Evolutionary conservation across 345 rosid species (phyloP).

Genomic region (Linum lewisii): DNA sequence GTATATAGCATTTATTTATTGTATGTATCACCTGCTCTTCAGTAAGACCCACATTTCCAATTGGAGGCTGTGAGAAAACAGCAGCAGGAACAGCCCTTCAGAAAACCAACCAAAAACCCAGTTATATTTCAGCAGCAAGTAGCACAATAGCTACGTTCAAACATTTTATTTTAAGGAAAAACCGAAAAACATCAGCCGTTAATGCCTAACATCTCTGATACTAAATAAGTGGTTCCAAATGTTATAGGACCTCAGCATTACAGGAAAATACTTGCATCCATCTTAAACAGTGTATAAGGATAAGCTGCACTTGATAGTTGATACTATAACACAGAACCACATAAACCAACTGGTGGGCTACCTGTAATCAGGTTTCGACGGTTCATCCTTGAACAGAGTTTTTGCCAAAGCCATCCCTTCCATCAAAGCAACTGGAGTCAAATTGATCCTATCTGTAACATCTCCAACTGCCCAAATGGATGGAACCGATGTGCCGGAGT

Average conservation of each 20-base stretch:
- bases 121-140: background rate
- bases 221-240: too few relatives aligned
- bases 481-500: slow-evolving; percentile 67
- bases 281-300: too few relatives aligned
- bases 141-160: background rate
- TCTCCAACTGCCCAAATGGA: slow-evolving; percentile 99
- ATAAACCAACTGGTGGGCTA: slow-evolving; percentile 14
- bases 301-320: background rate
- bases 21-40: slow-evolving; percentile 69
- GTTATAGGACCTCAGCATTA: too few relatives aligned
- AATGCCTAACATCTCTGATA: too few relatives aligned
- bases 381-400: slow-evolving; percentile 63
- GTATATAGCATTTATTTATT: background rate
- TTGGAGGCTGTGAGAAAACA: slow-evolving; percentile 94
- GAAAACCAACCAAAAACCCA: background rate
- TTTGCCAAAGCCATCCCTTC: slow-evolving; percentile 97
- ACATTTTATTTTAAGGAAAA: background rate
- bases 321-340: background rate
- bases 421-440: slow-evolving; percentile 99
- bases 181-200: too few relatives aligned
- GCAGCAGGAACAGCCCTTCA: slow-evolving; percentile 85
- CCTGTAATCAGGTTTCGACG: slow-evolving; percentile 88
- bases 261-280: too few relatives aligned
- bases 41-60: slow-evolving; percentile 83
- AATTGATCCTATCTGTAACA: slow-evolving; percentile 81